A percentile compares a stretch with the other conserved stretches of the same genome.
phyloP scores from a whole-genome alignment of 257 asterid genomes.

The Lycium barbarum region DNA sequence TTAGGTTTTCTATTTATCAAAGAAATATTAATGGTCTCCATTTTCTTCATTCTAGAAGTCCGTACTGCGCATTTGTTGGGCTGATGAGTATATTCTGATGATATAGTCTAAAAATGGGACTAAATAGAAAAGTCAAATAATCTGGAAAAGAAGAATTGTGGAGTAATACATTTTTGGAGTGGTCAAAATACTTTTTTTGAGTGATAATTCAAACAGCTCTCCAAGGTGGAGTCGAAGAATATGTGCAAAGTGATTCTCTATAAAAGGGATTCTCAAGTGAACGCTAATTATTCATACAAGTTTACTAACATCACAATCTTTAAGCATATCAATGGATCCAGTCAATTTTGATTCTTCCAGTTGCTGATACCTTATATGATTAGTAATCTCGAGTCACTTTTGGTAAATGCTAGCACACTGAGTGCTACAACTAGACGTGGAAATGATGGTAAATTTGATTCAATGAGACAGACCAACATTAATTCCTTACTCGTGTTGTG shows the following conservation, averaged over 20 bases:
- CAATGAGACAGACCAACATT: neutral
- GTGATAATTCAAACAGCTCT: neutral
- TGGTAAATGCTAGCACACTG: neutral
- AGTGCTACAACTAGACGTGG: neutral
- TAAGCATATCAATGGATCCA: neutral
- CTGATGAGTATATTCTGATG: neutral
- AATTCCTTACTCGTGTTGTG: neutral
- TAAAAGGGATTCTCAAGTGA: neutral
- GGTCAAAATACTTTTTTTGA: slow-evolving; percentile 14
- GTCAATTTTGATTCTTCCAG: slow-evolving; percentile 20
- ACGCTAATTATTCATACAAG: neutral
- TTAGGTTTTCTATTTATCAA: slow-evolving; percentile 8
- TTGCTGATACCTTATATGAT: neutral
- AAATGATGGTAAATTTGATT: slow-evolving; percentile 3
- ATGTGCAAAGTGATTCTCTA: neutral
- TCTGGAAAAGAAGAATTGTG: neutral
- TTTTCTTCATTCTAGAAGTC: neutral
- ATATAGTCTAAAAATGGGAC: slow-evolving; percentile 16
- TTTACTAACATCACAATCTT: neutral
- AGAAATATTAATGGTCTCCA: neutral
- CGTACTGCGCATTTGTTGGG: slow-evolving; percentile 15
- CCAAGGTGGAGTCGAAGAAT: neutral
- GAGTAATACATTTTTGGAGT: neutral
- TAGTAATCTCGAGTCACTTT: neutral
- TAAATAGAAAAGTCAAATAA: neutral